Conservation (phyloP, 257 asterid genomes). For the Lycium barbarum region DNA sequence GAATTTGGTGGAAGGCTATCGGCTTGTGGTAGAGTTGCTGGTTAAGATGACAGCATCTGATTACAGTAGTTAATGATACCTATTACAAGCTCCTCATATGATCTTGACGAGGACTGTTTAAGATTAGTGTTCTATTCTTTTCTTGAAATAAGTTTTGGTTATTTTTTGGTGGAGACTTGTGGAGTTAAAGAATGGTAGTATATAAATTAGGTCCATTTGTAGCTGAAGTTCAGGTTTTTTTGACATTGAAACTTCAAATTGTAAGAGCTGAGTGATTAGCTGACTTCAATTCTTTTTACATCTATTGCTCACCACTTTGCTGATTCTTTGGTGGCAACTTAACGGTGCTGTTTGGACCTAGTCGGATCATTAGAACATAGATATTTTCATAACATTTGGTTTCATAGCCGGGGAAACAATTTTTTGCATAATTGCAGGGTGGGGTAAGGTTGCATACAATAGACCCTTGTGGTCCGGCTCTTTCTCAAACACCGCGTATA, state of each 20-base stretch:
- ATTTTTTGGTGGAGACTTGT: neutral
- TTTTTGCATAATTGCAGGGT: no score
- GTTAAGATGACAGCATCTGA: neutral
- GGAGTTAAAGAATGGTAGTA: neutral
- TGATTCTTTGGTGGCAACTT: neutral
- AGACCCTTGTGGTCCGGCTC: no score
- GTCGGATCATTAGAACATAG: neutral
- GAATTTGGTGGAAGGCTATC: slow-evolving; percentile 90
- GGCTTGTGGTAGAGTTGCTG: slow-evolving; percentile 72
- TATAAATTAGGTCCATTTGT: slow-evolving; percentile 17
- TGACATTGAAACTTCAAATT: slow-evolving; percentile 23
- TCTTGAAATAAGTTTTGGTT: slow-evolving; percentile 5
- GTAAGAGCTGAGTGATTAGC: slow-evolving; percentile 12
- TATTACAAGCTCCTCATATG: slow-evolving; percentile 6
- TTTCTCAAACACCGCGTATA: no score
- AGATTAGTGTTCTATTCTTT: slow-evolving; percentile 12
- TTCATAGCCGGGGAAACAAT: no score
- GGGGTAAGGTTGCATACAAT: no score
- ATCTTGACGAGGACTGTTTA: slow-evolving; percentile 9
- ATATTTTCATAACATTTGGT: slow-evolving; percentile 2
- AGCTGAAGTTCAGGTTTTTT: slow-evolving; percentile 23
- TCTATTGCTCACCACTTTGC: neutral
- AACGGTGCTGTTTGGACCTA: slow-evolving; percentile 17
- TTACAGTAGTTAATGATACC: slow-evolving; percentile 17
- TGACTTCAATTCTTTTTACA: slow-evolving; percentile 25